phyloP scores from a whole-genome alignment of 1,284 basidiomycete species.

The Ustilago tritici region DNA sequence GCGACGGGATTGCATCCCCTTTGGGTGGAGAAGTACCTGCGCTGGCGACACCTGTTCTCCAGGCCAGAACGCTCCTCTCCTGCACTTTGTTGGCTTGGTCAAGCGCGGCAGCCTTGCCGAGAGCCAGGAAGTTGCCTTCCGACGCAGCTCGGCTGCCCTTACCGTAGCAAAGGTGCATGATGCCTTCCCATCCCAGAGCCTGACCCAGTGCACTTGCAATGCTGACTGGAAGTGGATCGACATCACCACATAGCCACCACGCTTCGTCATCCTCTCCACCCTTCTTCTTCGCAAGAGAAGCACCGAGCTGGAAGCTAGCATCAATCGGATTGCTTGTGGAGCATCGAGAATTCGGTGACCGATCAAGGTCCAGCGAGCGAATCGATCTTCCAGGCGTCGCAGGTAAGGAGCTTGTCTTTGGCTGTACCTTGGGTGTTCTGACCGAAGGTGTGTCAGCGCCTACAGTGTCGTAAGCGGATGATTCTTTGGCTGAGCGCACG shows the following conservation, averaged over 20 bases:
- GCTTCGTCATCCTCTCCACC: slow-evolving; percentile 41
- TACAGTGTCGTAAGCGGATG: slow-evolving; percentile 17
- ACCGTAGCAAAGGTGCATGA: slow-evolving; percentile 67
- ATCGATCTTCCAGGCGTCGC: slow-evolving; percentile 33
- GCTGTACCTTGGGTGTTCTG: slow-evolving; percentile 34
- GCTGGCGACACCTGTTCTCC: slow-evolving; percentile 54
- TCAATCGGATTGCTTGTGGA: slow-evolving; percentile 39
- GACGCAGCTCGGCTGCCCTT: slow-evolving; percentile 47
- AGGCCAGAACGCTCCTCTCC: slow-evolving; percentile 50
- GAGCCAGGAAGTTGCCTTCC: slow-evolving; percentile 45
- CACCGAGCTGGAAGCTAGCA: slow-evolving; percentile 41
- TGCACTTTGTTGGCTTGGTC: slow-evolving; percentile 47
- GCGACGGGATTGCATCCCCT: slow-evolving; percentile 7
- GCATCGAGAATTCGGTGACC: slow-evolving; percentile 21
- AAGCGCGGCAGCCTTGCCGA: slow-evolving; percentile 62
- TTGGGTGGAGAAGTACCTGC: slow-evolving; percentile 35
- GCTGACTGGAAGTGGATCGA: slow-evolving; percentile 60
- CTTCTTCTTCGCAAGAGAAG: slow-evolving; percentile 20
- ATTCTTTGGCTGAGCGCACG: slow-evolving; percentile 7
- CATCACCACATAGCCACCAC: slow-evolving; percentile 60
- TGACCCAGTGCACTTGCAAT: slow-evolving; percentile 56
- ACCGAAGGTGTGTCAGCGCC: slow-evolving; percentile 31
- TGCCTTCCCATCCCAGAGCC: slow-evolving; percentile 67
- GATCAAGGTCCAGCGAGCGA: slow-evolving; percentile 42
- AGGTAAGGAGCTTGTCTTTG: slow-evolving; percentile 26